phyloP scores from a whole-genome alignment of 768 basidiomycete genomes.

The Tremella yokohamensis region DNA sequence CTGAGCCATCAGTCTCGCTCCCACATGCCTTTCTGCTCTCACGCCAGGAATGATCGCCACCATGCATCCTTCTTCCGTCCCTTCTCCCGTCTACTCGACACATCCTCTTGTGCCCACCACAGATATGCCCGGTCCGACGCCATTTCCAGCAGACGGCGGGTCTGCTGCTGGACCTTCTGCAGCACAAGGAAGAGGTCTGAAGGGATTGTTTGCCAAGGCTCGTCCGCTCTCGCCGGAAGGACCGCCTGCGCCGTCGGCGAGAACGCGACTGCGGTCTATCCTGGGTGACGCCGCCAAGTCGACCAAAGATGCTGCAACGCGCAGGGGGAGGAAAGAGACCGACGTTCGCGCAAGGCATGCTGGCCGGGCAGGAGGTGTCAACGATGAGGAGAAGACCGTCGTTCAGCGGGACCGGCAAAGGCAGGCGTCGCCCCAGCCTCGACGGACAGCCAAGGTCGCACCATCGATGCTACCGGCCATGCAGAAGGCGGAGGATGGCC shows the following conservation, averaged over 20 bases:
- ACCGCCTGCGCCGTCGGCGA: background rate
- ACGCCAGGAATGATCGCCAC: slow-evolving; percentile 4
- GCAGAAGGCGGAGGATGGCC: slow-evolving; percentile 36
- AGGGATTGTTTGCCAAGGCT: background rate
- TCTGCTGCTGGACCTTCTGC: too few species aligned
- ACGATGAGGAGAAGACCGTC: background rate
- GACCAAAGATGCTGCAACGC: background rate
- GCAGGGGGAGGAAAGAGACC: background rate
- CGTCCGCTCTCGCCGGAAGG: background rate
- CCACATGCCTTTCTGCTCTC: slow-evolving; percentile 2
- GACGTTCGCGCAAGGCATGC: background rate
- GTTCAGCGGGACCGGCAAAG: background rate
- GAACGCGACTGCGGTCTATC: background rate
- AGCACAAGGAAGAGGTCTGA: background rate
- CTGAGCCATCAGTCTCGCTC: too few species aligned
- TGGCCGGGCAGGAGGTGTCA: background rate
- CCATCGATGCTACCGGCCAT: slow-evolving; percentile 27
- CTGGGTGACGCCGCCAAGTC: background rate
- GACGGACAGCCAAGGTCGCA: slow-evolving; percentile 21
- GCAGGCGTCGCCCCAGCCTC: background rate
- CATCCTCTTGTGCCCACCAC: slow-evolving; percentile 4
- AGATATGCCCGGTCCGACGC: background rate
- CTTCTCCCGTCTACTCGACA: background rate
- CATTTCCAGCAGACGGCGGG: background rate
- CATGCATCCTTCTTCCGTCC: background rate